phyloP scores from a whole-genome alignment of 2,329 filamentous ascomycete genomes.

The Penicillium sp. region DNA sequence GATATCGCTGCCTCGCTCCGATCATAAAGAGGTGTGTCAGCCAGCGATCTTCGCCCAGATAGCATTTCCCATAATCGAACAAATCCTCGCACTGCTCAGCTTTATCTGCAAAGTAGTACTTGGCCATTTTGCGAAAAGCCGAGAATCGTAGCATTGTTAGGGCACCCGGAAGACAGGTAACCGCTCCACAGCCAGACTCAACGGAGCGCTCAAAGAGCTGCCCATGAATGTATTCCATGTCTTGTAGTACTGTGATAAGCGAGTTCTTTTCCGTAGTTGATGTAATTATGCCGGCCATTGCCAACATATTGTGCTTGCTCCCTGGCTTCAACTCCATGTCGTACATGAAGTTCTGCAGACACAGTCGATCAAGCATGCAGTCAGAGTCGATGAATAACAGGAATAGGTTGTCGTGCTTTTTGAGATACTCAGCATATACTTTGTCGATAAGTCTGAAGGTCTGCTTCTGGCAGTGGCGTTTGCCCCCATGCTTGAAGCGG shows the following conservation, averaged over 20 bases:
- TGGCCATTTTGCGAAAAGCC: constrained; percentile 94
- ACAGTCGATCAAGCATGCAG: constrained; percentile 88
- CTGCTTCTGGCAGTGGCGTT: constrained; percentile 89
- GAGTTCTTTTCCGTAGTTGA: constrained; percentile 88
- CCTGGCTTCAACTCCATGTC: constrained; percentile 98
- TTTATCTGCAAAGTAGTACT: constrained; percentile 98
- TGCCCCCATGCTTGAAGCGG: constrained; percentile 89
- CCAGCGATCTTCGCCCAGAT: constrained; percentile 95
- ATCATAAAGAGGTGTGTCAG: constrained; percentile 99
- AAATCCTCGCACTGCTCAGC: constrained; percentile 93
- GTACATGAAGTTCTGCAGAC: constrained; percentile 96
- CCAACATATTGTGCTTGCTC: constrained; percentile 89
- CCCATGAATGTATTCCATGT: constrained; percentile 98
- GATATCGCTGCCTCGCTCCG: constrained; percentile 86
- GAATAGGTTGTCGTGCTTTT: constrained; percentile 88
- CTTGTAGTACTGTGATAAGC: constrained; percentile 88
- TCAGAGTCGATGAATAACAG: constrained; percentile 97
- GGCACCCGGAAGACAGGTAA: constrained; percentile 94
- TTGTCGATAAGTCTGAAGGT: constrained; percentile 94
- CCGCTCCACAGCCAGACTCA: constrained; percentile 89
- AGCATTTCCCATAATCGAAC: constrained; percentile 95
- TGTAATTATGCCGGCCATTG: constrained; percentile 97
- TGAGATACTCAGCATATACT: constrained; percentile 85
- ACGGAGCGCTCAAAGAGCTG: constrained; percentile 96
- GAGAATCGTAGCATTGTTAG: constrained; percentile 95